These are phyloP conservation scores for Fraxinus excelsior DNA, from an alignment of 257 asterid genomes.

Conservation along the genomic window DNA sequence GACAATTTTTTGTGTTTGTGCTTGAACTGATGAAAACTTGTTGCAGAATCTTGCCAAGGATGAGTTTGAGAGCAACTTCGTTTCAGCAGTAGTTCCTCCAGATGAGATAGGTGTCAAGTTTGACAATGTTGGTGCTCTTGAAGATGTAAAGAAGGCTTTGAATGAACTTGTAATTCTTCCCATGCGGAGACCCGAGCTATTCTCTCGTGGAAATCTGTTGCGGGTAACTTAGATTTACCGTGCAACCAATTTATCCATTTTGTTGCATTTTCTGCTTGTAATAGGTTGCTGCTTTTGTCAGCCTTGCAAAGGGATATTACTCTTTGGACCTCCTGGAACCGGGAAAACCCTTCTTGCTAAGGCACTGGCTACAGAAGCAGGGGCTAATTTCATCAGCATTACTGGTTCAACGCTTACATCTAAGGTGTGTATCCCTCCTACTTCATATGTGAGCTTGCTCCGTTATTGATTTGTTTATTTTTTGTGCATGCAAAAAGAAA, in stretches of 20 bases:
- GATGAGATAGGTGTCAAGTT: conserved; percentile 96
- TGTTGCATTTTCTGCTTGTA: conserved; percentile 17
- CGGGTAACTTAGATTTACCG: conserved; percentile 52
- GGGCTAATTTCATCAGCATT: conserved; percentile 94
- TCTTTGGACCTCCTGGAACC: conserved; percentile 99
- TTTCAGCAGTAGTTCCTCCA: conserved; percentile 95
- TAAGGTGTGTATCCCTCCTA: conserved; percentile 50
- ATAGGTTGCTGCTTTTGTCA: conserved; percentile 29
- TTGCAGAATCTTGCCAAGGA: conserved; percentile 92
- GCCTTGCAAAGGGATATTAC: conserved; percentile 99
- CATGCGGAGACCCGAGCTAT: conserved; percentile 97
- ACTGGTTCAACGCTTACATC: conserved; percentile 98
- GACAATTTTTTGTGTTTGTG: conserved; percentile 9
- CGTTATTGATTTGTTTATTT: neutral
- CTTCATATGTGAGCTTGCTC: neutral
- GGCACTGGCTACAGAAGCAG: conserved; percentile 99
- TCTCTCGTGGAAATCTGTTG: conserved; percentile 88
- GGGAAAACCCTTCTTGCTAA: conserved; percentile 98
- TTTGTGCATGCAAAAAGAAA: neutral
- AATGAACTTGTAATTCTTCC: conserved; percentile 98
- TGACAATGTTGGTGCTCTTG: conserved; percentile 98
- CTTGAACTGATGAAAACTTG: conserved; percentile 24
- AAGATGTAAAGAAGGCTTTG: conserved; percentile 84
- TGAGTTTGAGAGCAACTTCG: conserved; percentile 94
- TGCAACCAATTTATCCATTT: conserved; percentile 8